phyloP scores from a whole-genome alignment of 2,329 filamentous ascomycete genomes.

The Aspergillus sp. region DNA sequence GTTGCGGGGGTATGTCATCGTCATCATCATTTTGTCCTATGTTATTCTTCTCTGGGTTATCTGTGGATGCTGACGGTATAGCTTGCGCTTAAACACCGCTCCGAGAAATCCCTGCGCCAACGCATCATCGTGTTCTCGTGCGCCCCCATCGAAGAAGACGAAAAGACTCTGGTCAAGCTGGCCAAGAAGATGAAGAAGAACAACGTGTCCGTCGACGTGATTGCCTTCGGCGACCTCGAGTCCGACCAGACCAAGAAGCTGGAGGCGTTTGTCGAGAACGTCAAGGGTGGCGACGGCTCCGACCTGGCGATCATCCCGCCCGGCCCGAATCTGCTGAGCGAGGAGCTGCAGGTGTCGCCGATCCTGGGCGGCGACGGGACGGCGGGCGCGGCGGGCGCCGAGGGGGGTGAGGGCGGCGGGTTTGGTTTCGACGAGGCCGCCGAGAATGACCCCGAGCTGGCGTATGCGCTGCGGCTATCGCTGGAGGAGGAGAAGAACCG shows the following conservation, averaged over 20 bases:
- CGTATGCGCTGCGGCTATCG: conserved; percentile 89
- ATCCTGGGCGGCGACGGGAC: conserved; percentile 78
- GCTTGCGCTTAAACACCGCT: conserved; percentile 93
- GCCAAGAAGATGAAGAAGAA: conserved; percentile 99
- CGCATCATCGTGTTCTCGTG: conserved; percentile 96
- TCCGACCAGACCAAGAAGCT: conserved; percentile 84
- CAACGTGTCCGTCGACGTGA: conserved; percentile 85
- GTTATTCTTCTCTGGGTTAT: not conserved
- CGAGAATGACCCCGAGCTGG: conserved; percentile 77
- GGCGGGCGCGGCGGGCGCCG: conserved; percentile 41
- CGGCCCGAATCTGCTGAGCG: conserved; percentile 82
- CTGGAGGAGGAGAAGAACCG: conserved; percentile 96
- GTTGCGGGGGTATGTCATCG: conserved; percentile 68
- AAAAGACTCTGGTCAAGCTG: conserved; percentile 78
- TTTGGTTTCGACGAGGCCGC: conserved; percentile 77
- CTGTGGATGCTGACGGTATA: conserved; percentile 30
- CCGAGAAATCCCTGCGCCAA: conserved; percentile 94
- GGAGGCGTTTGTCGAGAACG: conserved; percentile 82
- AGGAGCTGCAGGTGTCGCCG: conserved; percentile 79
- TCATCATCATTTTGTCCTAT: not conserved
- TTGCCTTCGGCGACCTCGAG: conserved; percentile 88
- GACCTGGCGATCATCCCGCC: conserved; percentile 85
- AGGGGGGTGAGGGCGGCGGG: conserved; percentile 47
- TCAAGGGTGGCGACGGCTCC: conserved; percentile 85
- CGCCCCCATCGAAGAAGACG: conserved; percentile 79